These are phyloP conservation scores for Teunomyces pallodes DNA, from an alignment of 805 yeast genomes.

Conservation along the genomic window DNA sequence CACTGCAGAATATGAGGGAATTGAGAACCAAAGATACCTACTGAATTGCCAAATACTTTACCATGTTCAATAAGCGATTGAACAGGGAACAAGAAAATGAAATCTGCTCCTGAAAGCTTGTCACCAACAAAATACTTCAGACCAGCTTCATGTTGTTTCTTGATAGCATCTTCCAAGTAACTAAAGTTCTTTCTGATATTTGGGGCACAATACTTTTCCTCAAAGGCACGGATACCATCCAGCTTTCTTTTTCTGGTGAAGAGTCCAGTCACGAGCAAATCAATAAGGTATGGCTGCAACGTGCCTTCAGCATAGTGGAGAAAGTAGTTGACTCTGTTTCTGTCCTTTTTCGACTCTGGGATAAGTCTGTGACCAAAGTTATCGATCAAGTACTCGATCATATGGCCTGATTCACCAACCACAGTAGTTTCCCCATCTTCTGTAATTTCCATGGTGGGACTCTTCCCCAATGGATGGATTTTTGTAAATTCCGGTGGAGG, in stretches of 20 bases:
- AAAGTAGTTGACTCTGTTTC: constrained; percentile 28
- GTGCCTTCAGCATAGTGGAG: constrained; percentile 26
- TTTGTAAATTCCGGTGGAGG: constrained; percentile 32
- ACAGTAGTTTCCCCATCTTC: constrained; percentile 13
- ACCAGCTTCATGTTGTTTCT: constrained; percentile 19
- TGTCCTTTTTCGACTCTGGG: constrained; percentile 38
- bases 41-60: background rate
- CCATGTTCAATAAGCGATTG: constrained; percentile 4
- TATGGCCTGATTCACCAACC: constrained; percentile 60
- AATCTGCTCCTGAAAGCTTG: constrained; percentile 37
- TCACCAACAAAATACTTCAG: constrained; percentile 30
- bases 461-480: constrained; percentile 38
- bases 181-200: constrained; percentile 22
- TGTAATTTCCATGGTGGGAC: constrained; percentile 31
- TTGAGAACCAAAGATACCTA: background rate
- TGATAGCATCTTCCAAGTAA: constrained; percentile 29
- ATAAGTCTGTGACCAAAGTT: constrained; percentile 42
- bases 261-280: constrained; percentile 28
- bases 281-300: constrained; percentile 21
- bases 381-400: constrained; percentile 49
- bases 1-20: background rate
- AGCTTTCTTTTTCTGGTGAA: constrained; percentile 30
- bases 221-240: constrained; percentile 20
- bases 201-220: constrained; percentile 21
- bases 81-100: constrained; percentile 36